A percentile compares a stretch with the other conserved stretches of the same genome.
Evolutionary conservation across 176 grass and related monocot species (phyloP).

Genomic region (Echinochloa phyllopogon): DNA sequence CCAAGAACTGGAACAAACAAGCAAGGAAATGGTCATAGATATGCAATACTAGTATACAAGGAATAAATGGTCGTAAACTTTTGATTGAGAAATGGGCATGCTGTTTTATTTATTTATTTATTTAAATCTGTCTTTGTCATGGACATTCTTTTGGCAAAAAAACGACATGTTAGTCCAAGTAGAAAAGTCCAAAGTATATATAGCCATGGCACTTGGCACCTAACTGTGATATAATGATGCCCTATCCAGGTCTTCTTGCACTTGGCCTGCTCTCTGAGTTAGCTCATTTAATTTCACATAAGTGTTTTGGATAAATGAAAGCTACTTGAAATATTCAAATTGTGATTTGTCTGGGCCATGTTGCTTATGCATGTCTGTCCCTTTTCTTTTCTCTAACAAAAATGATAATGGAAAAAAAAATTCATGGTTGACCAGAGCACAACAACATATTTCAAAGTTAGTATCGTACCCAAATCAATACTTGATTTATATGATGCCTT

Average conservation of each 20-base stretch:
- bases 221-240: not conserved
- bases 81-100: constrained; percentile 4
- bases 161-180: constrained; percentile 14
- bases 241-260: not conserved
- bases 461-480: not conserved
- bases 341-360: not conserved
- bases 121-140: constrained; percentile 40
- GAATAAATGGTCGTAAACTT: constrained; percentile 3
- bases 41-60: not conserved
- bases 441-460: constrained; percentile 7
- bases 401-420: not conserved
- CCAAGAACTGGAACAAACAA: constrained; percentile 16
- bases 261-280: not conserved
- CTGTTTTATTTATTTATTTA: constrained; percentile 15
- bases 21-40: not conserved
- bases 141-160: constrained; percentile 38
- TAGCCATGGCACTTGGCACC: constrained; percentile 5
- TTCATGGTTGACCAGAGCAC: constrained; percentile 12
- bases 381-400: constrained; percentile 6
- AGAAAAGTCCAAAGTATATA: constrained; percentile 45
- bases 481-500: constrained; percentile 21
- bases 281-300: not conserved
- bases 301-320: constrained; percentile 10
- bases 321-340: constrained; percentile 1
- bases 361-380: not conserved